A percentile compares a stretch with the other conserved stretches of the same genome.
Conservation (phyloP, 2,329 filamentous ascomycete species). For the Claviceps arundinis region DNA sequence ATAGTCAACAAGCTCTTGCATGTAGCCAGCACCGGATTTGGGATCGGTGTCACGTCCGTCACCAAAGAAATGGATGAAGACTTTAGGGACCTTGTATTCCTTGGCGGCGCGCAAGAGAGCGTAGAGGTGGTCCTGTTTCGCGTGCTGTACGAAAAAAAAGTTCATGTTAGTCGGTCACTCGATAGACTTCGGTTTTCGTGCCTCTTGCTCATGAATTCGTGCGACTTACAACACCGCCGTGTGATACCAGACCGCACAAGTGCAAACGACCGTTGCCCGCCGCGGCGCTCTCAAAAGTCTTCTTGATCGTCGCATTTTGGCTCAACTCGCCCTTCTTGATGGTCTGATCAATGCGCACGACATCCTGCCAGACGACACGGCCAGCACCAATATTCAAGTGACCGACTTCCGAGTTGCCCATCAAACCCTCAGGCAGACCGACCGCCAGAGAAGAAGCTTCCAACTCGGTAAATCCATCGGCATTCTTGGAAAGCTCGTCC, state of each 20-base stretch:
- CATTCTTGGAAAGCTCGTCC: slow-evolving; percentile 75
- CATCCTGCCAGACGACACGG: slow-evolving; percentile 95
- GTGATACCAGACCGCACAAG: slow-evolving; percentile 80
- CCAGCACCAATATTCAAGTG: slow-evolving; percentile 98
- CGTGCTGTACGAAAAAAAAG: slow-evolving; percentile 42
- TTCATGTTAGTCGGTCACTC: neutral
- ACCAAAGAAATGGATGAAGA: slow-evolving; percentile 98
- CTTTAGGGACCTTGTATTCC: slow-evolving; percentile 71
- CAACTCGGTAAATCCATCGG: slow-evolving; percentile 79
- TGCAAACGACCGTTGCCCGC: slow-evolving; percentile 85
- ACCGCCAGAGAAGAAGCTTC: slow-evolving; percentile 94
- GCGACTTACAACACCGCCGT: slow-evolving; percentile 68
- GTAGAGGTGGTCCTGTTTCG: slow-evolving; percentile 88
- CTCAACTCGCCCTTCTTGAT: slow-evolving; percentile 75
- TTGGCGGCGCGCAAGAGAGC: slow-evolving; percentile 82
- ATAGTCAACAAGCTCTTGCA: slow-evolving; percentile 72
- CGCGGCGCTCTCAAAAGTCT: slow-evolving; percentile 66
- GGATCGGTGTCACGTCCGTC: slow-evolving; percentile 97
- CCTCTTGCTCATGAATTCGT: slow-evolving; percentile 16
- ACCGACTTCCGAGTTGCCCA: slow-evolving; percentile 98
- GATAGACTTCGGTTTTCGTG: neutral
- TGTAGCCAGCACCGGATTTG: slow-evolving; percentile 78
- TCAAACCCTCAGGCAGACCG: slow-evolving; percentile 87
- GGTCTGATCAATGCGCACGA: slow-evolving; percentile 87
- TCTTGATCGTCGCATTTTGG: slow-evolving; percentile 63